Base-by-base conservation (phyloP, 345 rosid species). In the Sapria himalayana region DNA sequence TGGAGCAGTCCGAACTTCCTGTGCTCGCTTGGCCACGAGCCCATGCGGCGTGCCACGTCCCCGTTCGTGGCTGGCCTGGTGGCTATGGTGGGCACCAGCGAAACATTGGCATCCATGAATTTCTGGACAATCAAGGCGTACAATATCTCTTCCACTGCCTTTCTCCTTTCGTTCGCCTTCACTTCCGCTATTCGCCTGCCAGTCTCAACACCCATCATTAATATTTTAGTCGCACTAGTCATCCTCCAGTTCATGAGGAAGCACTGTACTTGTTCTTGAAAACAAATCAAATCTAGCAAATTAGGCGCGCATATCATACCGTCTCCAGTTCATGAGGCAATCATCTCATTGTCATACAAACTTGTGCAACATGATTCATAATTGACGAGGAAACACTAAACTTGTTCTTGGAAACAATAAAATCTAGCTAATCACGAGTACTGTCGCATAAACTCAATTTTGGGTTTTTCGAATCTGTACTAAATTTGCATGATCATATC, bases 101-200 rank as follows among this genome's bases (percentile, higher is more conserved):
- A 66, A 41, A 89, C 80, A 52, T 71, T 45, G 12, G 93, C 84
- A 53, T 84, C 95, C 92, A 76, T 80, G 59, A 89, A 89, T 58
- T 66, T 84, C 53, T 80, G 86, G 50, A 89, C 99, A 48, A 89
- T 79, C 54, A 84, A 51, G 12, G 99, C 72, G 24, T 89, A 89
- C 45, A 89, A 39, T 16, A 89, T 89, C 73, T 84, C 95, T 59
- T 84, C 95, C 43, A 84, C 32, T 4, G 73, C 71, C 59, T 63
- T 79, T 19, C 55, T 76, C 57, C 93, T 72, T 50, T 84, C 99
- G 23, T 49, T 89, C 22, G 84, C 93, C 69, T 84, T 89, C 41
- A 89, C 72, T 71, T 89, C 92, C 3, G 99, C 93, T 31, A 84
- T 89, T 59, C 95, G 77, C 85, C 95, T 89, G 57, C 32, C 10